Conservation (phyloP, 176 grass and related monocot species). For the Eremochloa ophiuroides region DNA sequence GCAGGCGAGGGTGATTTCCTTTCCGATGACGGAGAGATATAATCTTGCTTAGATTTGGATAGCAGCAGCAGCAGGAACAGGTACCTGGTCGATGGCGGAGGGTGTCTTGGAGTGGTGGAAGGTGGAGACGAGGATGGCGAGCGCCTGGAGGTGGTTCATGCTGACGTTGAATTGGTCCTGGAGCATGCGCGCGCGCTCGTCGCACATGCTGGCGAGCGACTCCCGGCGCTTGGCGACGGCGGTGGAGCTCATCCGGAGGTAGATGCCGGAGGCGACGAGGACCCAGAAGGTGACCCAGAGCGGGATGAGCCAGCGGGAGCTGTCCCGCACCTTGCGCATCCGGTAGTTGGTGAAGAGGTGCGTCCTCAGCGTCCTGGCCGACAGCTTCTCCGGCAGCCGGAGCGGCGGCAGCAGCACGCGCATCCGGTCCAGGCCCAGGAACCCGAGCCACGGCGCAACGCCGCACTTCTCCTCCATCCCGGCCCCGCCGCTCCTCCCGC, state of each 20-base stretch:
- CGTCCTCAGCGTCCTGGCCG: conserved; percentile 34
- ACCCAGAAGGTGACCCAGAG: conserved; percentile 44
- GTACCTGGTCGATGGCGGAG: conserved; percentile 90
- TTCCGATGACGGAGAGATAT: no score
- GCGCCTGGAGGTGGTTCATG: conserved; percentile 97
- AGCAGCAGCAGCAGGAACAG: no score
- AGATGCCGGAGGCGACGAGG: neutral
- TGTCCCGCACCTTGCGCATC: conserved; percentile 35
- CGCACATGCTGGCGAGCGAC: conserved; percentile 81
- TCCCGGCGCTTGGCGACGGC: conserved; percentile 63
- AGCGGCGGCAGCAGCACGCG: neutral
- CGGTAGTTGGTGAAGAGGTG: conserved; percentile 55
- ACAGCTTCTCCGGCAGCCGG: conserved; percentile 54
- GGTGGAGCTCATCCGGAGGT: conserved; percentile 4
- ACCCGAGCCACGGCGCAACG: conserved; percentile 18
- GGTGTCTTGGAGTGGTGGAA: conserved; percentile 87
- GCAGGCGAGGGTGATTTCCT: no score
- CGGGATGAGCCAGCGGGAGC: conserved; percentile 36
- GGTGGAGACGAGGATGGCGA: conserved; percentile 90
- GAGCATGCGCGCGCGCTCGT: conserved; percentile 92
- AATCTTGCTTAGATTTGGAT: neutral
- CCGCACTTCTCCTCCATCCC: conserved; percentile 34
- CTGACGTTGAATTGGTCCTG: conserved; percentile 99
- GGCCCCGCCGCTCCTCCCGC: neutral
- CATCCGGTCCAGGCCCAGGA: conserved; percentile 33